Conservation (phyloP, 139 green algal species). For the Desmodesmus armatus region DNA sequence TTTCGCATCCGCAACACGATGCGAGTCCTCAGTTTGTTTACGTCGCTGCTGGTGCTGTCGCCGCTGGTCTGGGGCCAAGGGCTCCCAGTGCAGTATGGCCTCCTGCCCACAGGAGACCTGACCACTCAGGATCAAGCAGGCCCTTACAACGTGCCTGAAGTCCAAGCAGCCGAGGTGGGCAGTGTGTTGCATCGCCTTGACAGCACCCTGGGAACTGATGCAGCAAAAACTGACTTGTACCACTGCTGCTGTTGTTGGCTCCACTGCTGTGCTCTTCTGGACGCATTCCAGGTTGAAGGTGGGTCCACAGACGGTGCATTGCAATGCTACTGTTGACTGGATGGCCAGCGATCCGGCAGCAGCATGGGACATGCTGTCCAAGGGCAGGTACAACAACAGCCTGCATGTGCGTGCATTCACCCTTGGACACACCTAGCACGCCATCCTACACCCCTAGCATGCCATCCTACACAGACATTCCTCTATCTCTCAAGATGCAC, state of each 20-base stretch:
- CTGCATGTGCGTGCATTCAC: no score
- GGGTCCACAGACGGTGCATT: not conserved
- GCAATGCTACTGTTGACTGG: not conserved
- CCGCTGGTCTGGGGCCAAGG: conserved; percentile 26
- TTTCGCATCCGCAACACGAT: no score
- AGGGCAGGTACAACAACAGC: not conserved
- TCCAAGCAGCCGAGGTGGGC: conserved; percentile 32
- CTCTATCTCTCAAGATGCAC: not conserved
- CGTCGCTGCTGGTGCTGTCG: no score
- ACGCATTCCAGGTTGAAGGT: not conserved
- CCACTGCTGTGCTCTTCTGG: not conserved
- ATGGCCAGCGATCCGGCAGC: not conserved
- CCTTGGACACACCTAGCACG: no score
- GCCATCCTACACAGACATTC: not conserved
- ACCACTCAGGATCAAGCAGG: conserved; percentile 36
- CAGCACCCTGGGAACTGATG: not conserved
- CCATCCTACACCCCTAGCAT: not conserved
- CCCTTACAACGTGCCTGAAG: conserved; percentile 15
- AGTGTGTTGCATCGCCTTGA: not conserved
- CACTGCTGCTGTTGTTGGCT: not conserved
- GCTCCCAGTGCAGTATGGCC: conserved; percentile 36
- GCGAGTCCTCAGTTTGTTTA: no score
- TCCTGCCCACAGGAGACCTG: conserved; percentile 24
- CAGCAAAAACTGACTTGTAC: not conserved
- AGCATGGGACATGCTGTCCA: not conserved